These are phyloP conservation scores for Zoysia japonica DNA, from an alignment of 176 grass and related monocot species.

Conservation along the genomic window DNA sequence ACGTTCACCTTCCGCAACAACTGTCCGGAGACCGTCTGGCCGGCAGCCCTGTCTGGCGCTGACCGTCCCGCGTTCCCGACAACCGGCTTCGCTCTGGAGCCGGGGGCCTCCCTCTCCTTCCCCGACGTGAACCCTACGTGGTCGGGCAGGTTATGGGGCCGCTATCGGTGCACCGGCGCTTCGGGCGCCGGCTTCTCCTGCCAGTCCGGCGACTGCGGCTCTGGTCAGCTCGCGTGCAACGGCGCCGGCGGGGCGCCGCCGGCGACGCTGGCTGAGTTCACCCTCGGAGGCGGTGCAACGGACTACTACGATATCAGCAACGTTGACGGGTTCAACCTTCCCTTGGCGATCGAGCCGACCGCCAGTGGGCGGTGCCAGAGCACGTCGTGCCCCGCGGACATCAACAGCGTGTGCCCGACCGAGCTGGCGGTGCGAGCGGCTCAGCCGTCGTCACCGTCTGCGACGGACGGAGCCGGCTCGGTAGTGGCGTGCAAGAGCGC, in stretches of 20 bases:
- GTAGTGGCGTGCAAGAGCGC: slow-evolving; percentile 67
- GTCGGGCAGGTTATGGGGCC: slow-evolving; percentile 64
- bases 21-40: slow-evolving; percentile 58
- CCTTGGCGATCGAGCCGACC: slow-evolving; percentile 34
- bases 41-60: slow-evolving; percentile 29
- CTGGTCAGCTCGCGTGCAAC: slow-evolving; percentile 47
- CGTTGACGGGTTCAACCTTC: slow-evolving; percentile 72
- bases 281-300: slow-evolving; percentile 36
- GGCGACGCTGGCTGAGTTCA: slow-evolving; percentile 56
- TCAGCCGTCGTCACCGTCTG: neutral
- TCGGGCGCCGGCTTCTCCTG: slow-evolving; percentile 50
- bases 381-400: slow-evolving; percentile 38
- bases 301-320: slow-evolving; percentile 71
- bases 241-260: slow-evolving; percentile 46
- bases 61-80: slow-evolving; percentile 25
- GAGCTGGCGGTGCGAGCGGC: slow-evolving; percentile 31
- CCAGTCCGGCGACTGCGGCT: slow-evolving; percentile 52
- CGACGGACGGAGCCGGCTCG: neutral
- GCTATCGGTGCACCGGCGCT: slow-evolving; percentile 35
- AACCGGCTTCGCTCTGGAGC: slow-evolving; percentile 48
- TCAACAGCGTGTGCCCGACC: slow-evolving; percentile 51
- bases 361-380: neutral
- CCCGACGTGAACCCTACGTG: slow-evolving; percentile 30
- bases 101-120: slow-evolving; percentile 23
- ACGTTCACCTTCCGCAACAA: slow-evolving; percentile 63